Evolutionary conservation across 2,329 filamentous ascomycete species (phyloP).

Genomic region (Cylindrodendrum hubeiense): DNA sequence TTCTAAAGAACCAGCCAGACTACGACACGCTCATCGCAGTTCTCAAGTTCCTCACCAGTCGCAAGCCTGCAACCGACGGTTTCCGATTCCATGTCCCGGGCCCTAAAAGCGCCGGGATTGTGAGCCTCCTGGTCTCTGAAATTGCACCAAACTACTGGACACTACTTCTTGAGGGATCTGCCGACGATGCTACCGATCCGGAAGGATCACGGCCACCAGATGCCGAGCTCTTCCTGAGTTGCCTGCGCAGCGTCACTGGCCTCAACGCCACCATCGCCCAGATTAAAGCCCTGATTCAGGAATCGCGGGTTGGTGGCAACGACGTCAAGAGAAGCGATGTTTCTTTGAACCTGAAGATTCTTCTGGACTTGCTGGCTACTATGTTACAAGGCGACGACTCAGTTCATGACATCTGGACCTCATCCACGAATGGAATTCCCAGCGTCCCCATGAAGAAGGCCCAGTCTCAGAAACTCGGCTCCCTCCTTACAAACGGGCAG

Average conservation of each 20-base stretch:
- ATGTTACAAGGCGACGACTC: conserved; percentile 55
- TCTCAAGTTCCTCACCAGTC: conserved; percentile 63
- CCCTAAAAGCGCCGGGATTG: conserved; percentile 78
- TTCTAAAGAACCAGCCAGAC: conserved; percentile 72
- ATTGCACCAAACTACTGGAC: conserved; percentile 89
- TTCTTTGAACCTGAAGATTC: conserved; percentile 56
- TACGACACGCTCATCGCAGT: conserved; percentile 66
- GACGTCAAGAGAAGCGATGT: conserved; percentile 56
- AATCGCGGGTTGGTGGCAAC: conserved; percentile 56
- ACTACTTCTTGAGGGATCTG: conserved; percentile 63
- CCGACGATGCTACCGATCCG: conserved; percentile 21
- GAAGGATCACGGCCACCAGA: conserved; percentile 48
- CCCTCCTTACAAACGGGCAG: conserved; percentile 61
- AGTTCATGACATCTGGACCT: conserved; percentile 54
- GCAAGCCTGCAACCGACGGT: conserved; percentile 25
- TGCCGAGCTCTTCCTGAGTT: conserved; percentile 67
- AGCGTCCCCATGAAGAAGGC: conserved; percentile 45
- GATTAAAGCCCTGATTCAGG: conserved; percentile 71
- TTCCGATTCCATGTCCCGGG: conserved; percentile 60
- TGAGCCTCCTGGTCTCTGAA: conserved; percentile 79
- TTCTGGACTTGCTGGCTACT: conserved; percentile 58
- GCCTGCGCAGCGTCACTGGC: conserved; percentile 80
- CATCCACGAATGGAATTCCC: conserved; percentile 41
- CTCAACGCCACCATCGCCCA: conserved; percentile 82
- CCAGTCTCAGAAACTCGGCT: conserved; percentile 54